Evolutionary conservation across 257 asterid genomes (phyloP), one percentile per base, ranked within the genome.

Genomic region (Nemophila menziesii): DNA sequence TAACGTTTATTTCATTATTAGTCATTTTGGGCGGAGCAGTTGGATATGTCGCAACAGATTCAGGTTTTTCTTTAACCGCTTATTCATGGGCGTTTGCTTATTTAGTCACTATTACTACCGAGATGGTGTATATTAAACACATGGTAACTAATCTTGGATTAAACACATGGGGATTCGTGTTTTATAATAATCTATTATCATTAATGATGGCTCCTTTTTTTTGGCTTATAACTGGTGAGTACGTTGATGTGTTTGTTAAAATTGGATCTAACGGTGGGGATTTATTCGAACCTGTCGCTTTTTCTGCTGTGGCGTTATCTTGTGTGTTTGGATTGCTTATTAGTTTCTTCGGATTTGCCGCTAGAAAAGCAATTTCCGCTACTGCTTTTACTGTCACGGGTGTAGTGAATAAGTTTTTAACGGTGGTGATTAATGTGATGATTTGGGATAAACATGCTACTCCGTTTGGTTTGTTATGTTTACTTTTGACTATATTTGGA

Each of bases 381-480:
- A 90, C 98, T 51, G 93, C 93, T 10, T 90, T 90, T 57, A 90
- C 98, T 0, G 98, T 90, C 33, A 81, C 94, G 0, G 96, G 98
- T 24, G 98, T 90, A 48, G 96, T 90, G 58, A 90, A 90, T 68
- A 90, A 85, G 71, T 85, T 90, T 54, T 54, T 90, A 75, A 85
- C 98, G 5, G 96, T 90, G 38, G 85, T 87, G 0, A 90, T 90
- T 48, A 90, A 90, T 62, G 93, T 90, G 66, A 22, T 69, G 75
- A 84, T 90, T 49, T 90, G 98, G 98, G 98, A 90, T 71, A 90
- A 85, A 69, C 98, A 85, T 68, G 87, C 98, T 23, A 76, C 78
- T 49, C 94, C 93, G n/a, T 58, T 81, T 24, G 98, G 96, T 44
- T 60, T 90, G 73, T 48, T 79, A 39, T 90, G 94, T 65, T 74